These are phyloP conservation scores for Clarireedia sp. DNA, from an alignment of 2,329 filamentous ascomycete species.

Conservation along the genomic window DNA sequence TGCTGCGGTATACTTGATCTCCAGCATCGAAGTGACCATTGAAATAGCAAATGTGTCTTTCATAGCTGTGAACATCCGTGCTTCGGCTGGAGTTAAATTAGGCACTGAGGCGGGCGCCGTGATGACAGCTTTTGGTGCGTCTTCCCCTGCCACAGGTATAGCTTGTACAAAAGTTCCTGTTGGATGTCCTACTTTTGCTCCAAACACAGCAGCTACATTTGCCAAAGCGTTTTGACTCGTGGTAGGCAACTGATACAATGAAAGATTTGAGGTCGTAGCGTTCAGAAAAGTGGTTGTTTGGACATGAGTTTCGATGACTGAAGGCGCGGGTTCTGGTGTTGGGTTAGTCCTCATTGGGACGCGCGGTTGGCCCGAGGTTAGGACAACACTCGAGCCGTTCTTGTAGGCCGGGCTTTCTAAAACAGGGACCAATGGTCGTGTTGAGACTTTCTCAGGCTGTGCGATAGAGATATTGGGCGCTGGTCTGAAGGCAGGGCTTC, in stretches of 20 bases:
- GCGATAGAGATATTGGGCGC: background rate
- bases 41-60: background rate
- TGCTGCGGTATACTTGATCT: constrained; percentile 1
- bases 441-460: background rate
- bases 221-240: constrained; percentile 3
- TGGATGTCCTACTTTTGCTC: background rate
- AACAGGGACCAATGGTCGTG: background rate
- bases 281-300: background rate
- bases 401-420: background rate
- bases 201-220: constrained; percentile 10
- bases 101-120: background rate
- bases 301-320: background rate
- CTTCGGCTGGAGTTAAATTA: background rate
- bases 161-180: background rate
- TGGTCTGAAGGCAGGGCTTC: background rate
- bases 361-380: background rate
- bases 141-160: background rate
- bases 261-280: background rate
- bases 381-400: background rate
- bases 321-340: background rate
- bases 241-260: background rate
- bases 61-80: background rate
- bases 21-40: constrained; percentile 3
- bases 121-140: background rate
- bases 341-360: background rate